Evolutionary conservation across 306 rosid genomes (phyloP).

Genomic region (Boehmeria nivea): DNA sequence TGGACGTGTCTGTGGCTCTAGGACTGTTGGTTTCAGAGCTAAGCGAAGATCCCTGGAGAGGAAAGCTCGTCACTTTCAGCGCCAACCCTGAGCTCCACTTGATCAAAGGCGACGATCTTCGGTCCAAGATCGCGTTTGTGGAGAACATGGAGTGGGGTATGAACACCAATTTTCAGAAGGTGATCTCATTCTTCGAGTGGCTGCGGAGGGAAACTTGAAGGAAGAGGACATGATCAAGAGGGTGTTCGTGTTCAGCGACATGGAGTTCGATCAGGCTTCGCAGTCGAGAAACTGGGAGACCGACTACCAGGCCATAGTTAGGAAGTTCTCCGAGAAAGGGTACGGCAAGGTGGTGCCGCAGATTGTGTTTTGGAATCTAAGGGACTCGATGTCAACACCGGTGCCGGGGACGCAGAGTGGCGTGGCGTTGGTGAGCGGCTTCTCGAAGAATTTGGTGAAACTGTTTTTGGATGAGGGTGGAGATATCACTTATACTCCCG

Average conservation of each 20-base stretch:
- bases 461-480: constrained; percentile 43
- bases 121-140: constrained; percentile 33
- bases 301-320: constrained; percentile 48
- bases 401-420: constrained; percentile 29
- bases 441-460: constrained; percentile 61
- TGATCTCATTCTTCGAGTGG: constrained; percentile 49
- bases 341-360: constrained; percentile 48
- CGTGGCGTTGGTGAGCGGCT: constrained; percentile 63
- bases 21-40: constrained; percentile 62
- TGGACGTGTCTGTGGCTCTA: constrained; percentile 55
- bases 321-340: constrained; percentile 45
- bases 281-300: constrained; percentile 52
- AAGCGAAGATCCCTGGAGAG: constrained; percentile 62
- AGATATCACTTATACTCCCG: neutral
- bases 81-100: constrained; percentile 40
- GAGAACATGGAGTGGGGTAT: constrained; percentile 11
- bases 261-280: constrained; percentile 63
- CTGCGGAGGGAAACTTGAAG: constrained; percentile 45
- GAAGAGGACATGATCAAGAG: constrained; percentile 60
- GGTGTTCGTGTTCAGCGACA: constrained; percentile 61
- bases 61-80: constrained; percentile 54
- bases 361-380: constrained; percentile 71
- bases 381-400: constrained; percentile 23
- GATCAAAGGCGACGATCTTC: constrained; percentile 38
- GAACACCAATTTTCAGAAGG: constrained; percentile 56